Evolutionary conservation across 345 rosid species (phyloP).

Genomic region (Eucalyptus sp.): DNA sequence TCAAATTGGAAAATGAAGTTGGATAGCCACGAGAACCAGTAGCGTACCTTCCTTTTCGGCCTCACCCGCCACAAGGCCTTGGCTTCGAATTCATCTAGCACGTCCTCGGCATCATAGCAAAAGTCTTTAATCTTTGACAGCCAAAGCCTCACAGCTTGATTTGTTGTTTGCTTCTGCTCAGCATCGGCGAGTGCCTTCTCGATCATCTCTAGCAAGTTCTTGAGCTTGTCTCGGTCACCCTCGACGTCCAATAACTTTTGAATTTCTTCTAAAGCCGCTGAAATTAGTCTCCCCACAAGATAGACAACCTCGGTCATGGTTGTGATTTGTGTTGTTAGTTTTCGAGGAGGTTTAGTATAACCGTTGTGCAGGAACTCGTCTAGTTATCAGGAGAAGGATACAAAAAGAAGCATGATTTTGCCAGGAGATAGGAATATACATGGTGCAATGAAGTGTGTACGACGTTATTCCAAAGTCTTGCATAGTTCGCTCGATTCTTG

Average conservation of each 20-base stretch:
- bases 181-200: background rate
- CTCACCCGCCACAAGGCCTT: background rate
- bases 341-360: background rate
- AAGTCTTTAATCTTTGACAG: background rate
- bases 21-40: background rate
- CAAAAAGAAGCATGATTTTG: too few species aligned
- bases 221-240: background rate
- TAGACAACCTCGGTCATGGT: background rate
- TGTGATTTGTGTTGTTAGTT: background rate
- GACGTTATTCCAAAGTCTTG: background rate
- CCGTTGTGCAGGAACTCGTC: background rate
- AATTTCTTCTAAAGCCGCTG: background rate
- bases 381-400: background rate
- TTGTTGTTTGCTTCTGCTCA: background rate
- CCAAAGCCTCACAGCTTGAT: background rate
- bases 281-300: background rate
- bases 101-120: conserved; percentile 3
- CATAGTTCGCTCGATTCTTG: background rate
- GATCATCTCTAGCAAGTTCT: background rate
- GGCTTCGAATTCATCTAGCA: background rate
- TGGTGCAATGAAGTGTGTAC: background rate
- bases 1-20: background rate
- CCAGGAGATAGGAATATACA: background rate
- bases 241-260: background rate
- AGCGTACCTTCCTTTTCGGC: background rate